Evolutionary conservation across 192 early-diverging fungal species (phyloP).

Genomic region (Entomortierella parvispora): DNA sequence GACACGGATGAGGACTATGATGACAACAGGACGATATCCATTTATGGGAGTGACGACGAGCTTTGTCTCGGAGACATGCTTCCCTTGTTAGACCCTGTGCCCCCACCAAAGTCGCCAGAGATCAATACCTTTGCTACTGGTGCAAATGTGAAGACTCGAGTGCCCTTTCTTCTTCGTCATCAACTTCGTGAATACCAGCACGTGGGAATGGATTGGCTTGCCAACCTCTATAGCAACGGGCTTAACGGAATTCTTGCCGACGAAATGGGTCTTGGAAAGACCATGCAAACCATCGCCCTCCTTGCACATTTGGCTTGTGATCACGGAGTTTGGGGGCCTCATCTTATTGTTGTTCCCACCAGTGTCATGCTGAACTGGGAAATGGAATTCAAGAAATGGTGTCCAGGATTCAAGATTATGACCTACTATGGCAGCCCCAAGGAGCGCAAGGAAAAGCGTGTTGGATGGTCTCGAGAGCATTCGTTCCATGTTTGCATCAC

Average conservation of each 20-base stretch:
- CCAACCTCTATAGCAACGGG: slow-evolving; percentile 84
- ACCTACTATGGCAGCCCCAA: slow-evolving; percentile 78
- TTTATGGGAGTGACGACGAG: slow-evolving; percentile 51
- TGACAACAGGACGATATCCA: slow-evolving; percentile 41
- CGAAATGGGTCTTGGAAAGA: slow-evolving; percentile 76
- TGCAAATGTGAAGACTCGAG: slow-evolving; percentile 58
- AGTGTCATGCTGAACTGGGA: slow-evolving; percentile 85
- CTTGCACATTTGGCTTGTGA: slow-evolving; percentile 73
- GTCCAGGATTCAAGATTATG: slow-evolving; percentile 77
- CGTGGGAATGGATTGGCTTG: slow-evolving; percentile 92
- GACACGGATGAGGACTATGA: slow-evolving; percentile 49
- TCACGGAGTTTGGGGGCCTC: slow-evolving; percentile 69
- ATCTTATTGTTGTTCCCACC: slow-evolving; percentile 81
- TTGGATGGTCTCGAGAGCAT: slow-evolving; percentile 69
- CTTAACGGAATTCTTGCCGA: slow-evolving; percentile 80
- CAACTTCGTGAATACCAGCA: slow-evolving; percentile 89
- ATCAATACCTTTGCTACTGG: slow-evolving; percentile 49
- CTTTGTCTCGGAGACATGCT: slow-evolving; percentile 41
- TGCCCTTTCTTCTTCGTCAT: slow-evolving; percentile 72
- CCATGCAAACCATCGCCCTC: slow-evolving; percentile 75
- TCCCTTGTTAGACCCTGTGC: slow-evolving; percentile 28
- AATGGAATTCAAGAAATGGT: slow-evolving; percentile 76
- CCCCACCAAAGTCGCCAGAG: slow-evolving; percentile 8
- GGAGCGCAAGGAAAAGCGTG: slow-evolving; percentile 70
- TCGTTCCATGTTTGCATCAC: slow-evolving; percentile 74